phyloP scores from a whole-genome alignment of 2,329 filamentous ascomycete genomes.

The Stemphylium beticola region DNA sequence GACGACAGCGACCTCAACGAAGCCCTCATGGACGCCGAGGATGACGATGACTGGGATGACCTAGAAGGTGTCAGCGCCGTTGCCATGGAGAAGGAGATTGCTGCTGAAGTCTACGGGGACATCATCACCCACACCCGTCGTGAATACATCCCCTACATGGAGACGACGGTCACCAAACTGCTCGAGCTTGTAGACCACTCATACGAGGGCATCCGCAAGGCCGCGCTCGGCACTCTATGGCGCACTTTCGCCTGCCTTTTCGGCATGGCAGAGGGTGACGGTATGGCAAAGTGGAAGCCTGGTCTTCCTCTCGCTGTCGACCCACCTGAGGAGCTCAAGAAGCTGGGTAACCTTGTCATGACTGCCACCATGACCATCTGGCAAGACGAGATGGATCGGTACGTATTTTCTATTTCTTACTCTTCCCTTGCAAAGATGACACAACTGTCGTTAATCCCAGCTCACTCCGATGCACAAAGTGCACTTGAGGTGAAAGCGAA shows the following conservation, averaged over 20 bases:
- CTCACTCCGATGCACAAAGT: conserved; percentile 94
- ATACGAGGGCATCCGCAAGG: conserved; percentile 93
- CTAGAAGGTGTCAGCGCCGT: conserved; percentile 85
- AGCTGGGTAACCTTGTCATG: conserved; percentile 85
- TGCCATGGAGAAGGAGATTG: conserved; percentile 96
- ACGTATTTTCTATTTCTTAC: conserved; percentile 56
- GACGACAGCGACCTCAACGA: conserved; percentile 65
- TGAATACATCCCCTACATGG: conserved; percentile 81
- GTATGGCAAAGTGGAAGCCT: conserved; percentile 82
- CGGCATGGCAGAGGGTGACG: conserved; percentile 80
- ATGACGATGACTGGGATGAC: conserved; percentile 84
- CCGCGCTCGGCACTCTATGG: conserved; percentile 89
- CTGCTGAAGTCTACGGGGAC: conserved; percentile 92
- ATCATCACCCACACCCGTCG: conserved; percentile 85
- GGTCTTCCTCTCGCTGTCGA: conserved; percentile 83
- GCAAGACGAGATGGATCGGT: conserved; percentile 92
- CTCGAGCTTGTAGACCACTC: conserved; percentile 83
- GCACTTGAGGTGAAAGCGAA: conserved; percentile 90
- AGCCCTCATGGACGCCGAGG: conserved; percentile 68
- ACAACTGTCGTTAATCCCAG: conserved; percentile 92
- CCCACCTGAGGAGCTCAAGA: conserved; percentile 78
- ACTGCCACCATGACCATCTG: conserved; percentile 84
- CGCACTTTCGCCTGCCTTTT: conserved; percentile 91
- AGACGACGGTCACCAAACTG: conserved; percentile 84
- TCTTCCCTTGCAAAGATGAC: conserved; percentile 68